phyloP scores from a whole-genome alignment of 192 early-diverging fungal species.

The Umbelopsis sp. region DNA sequence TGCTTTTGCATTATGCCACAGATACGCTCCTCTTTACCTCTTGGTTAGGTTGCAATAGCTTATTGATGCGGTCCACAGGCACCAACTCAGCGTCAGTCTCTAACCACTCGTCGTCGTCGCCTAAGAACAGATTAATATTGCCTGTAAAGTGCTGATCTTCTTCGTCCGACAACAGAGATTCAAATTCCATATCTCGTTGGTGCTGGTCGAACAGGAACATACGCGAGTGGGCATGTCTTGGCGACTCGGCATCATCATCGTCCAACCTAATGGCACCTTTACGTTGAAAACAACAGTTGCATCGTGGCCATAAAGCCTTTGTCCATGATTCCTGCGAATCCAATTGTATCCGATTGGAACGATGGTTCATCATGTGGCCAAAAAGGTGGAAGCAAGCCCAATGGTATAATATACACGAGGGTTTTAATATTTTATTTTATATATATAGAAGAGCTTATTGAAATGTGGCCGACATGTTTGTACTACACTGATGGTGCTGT shows the following conservation, averaged over 20 bases:
- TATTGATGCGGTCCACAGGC: conserved; percentile 2
- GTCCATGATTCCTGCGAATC: background rate
- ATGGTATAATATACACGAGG: background rate
- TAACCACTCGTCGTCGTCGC: background rate
- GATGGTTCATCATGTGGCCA: background rate
- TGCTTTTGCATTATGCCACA: background rate
- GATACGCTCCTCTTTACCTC: background rate
- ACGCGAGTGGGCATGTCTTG: conserved; percentile 14
- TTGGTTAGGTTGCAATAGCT: conserved; percentile 1
- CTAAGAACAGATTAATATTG: background rate
- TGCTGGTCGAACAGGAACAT: background rate
- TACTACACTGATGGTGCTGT: conserved; percentile 1
- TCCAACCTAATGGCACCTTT: background rate
- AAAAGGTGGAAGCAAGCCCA: background rate
- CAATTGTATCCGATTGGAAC: conserved; percentile 10
- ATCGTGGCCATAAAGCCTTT: background rate
- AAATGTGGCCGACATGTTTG: conserved; percentile 13
- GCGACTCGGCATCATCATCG: conserved; percentile 13
- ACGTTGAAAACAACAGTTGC: background rate
- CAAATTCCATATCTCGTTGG: conserved; percentile 10
- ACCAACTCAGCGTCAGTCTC: conserved; percentile 13
- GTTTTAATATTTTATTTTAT: conserved; percentile 10
- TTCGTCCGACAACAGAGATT: conserved; percentile 2
- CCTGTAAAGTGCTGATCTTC: background rate
- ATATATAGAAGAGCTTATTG: background rate